A percentile compares a stretch with the other conserved stretches of the same genome.
phyloP scores from a whole-genome alignment of 2,329 filamentous ascomycete genomes.

The Cryphonectria radicalis region DNA sequence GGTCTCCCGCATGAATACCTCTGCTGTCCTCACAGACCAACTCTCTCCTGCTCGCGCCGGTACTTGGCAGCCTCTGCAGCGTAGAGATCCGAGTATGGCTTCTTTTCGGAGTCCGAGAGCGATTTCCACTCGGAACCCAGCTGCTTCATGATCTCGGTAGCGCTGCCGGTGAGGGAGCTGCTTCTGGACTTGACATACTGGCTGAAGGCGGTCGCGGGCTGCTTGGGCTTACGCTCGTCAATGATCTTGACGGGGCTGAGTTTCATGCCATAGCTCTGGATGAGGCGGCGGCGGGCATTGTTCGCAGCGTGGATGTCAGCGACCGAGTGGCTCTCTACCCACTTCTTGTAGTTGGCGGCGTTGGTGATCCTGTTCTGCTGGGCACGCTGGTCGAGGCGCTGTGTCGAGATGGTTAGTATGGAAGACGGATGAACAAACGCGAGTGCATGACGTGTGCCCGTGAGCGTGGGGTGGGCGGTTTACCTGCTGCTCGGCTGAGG shows the following conservation, averaged over 20 bases:
- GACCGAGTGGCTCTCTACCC: constrained; percentile 51
- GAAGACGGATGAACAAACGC: background rate
- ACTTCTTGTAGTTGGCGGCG: constrained; percentile 46
- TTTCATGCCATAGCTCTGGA: constrained; percentile 40
- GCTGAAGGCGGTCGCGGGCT: constrained; percentile 37
- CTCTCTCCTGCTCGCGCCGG: constrained; percentile 35
- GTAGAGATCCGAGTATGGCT: constrained; percentile 43
- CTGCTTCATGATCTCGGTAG: constrained; percentile 24
- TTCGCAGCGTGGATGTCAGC: constrained; percentile 51
- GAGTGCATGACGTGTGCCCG: background rate
- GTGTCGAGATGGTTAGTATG: constrained; percentile 7
- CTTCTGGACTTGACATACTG: constrained; percentile 47
- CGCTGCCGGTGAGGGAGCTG: constrained; percentile 36
- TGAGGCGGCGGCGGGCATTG: constrained; percentile 49
- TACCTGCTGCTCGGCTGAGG: constrained; percentile 50
- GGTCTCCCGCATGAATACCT: background rate
- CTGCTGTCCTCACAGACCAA: background rate
- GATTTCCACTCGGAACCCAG: constrained; percentile 48
- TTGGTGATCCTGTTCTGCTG: constrained; percentile 49
- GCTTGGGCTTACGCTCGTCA: constrained; percentile 55
- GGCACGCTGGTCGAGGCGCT: constrained; percentile 44
- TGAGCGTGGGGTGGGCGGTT: constrained; percentile 31
- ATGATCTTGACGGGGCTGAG: constrained; percentile 37
- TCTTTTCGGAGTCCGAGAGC: constrained; percentile 43
- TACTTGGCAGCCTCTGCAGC: constrained; percentile 39